Base-by-base conservation (phyloP, 306 rosid genomes). In the Pachyrhizus erosus region DNA sequence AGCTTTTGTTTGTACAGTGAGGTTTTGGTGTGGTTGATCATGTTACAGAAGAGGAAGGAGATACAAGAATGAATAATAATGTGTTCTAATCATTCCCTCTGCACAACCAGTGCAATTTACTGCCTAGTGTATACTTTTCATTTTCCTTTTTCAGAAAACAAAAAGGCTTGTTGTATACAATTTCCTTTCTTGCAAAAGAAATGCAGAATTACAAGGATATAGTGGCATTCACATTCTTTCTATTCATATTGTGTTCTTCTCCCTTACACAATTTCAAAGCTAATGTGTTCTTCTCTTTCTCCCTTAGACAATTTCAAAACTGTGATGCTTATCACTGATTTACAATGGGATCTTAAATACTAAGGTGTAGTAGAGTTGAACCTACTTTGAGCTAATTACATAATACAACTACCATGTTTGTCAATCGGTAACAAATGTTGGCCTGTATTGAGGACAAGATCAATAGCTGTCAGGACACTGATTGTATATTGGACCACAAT, bases 1-100 rank as follows among this genome's bases (percentile, higher is more conserved):
- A 80, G 27, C 70, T 76, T 83, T 40, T 89, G 58, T 79, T 42
- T 91, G 95, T 95, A 91, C 88, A 89, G 92, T 77, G 69, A 78
- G 83, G 65, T 89, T 82, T 70, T 80, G 18, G 26, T 79, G 58
- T 85, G 79, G 34, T 72, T 72, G 75, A 81, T 81, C 58, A 27
- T 84, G 62, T 71, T 20, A 43, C 61, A 65, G 64, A 60, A 58
- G 52, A 79, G 64, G 39, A 65, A 27, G 67, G 75, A 40, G 57
- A 26, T 73, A 80, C 61, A 61, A n/a, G 71, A 70, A 48, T 71
- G 89, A 78, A 86, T 71, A 77, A 86, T 71, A 73, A 77, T 21
- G 42, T 60, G 80, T 65, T 73, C 60, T 72, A 64, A 48, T 84
- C 49, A 67, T 72, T 82, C 62, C 74, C 34, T 55, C 17, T 67